Base-by-base conservation (phyloP, 306 rosid genomes). In the Prinsepia uniflora region DNA sequence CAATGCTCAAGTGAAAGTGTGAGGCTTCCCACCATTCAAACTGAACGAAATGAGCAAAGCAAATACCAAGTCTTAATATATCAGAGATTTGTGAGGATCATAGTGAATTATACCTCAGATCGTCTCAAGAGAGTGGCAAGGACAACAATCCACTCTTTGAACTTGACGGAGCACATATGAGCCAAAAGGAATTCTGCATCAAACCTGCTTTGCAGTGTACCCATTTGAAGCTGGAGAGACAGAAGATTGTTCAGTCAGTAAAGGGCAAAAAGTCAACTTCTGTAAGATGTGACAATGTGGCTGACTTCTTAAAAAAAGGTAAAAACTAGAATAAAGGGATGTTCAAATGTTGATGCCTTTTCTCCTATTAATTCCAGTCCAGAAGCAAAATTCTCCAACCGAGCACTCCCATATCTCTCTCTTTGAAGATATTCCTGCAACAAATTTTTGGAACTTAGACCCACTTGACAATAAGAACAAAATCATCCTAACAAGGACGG, bases 111-210 rank as follows among this genome's bases (percentile, higher is more conserved):
- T 85, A 91, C 97, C 94, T 94, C 97, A 10, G 96, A 84, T 34
- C 92, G 92, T 70, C 99, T 86, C 71, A 94, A 80, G 45, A 94
- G 96, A 43, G 99, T 94, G 24, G 97, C 99, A 65, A 91, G 82
- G 73, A 91, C 99, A 71, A 91, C 99, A 80, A 94, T 94, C 99
- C 99, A 94, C 82, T 94, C 97, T 83, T 91, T 91, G 73, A 94
- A 94, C 83, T 91, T 94, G 76, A 94, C 97, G 14, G 95, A 91
- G 83, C 99, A 91, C 99, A 94, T 89, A 64, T 89, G 90, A 63
- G 96, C 93, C 82, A 94, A 81, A 73, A 89, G 97, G 79, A 94
- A 94, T 74, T 94, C 97, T 12, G 97, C 99, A 75, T 94, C 99
- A 90, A 94, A 78, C 69, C 97, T 88, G 71, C 96, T 94, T 81